Evolutionary conservation across 345 rosid species (phyloP).

Genomic region (Boechera retrofracta): DNA sequence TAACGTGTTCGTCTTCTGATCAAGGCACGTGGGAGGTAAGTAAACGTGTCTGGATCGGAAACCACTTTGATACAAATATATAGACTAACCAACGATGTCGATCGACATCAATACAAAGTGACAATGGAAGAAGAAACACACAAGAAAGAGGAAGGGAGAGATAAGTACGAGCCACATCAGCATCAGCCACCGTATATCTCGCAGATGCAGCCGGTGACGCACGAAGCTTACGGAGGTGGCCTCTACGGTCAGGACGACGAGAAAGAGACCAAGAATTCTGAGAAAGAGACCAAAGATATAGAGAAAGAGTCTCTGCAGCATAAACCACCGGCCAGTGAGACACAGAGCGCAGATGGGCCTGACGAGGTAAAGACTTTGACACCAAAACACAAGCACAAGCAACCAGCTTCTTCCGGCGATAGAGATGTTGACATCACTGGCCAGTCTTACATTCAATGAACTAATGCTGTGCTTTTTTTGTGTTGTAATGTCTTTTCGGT

Average conservation of each 20-base stretch:
- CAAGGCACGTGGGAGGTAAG: background rate
- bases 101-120: background rate
- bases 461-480: background rate
- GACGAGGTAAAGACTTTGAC: slow-evolving; percentile 30
- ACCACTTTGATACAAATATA: background rate
- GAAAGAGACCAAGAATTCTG: background rate
- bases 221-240: slow-evolving; percentile 71
- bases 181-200: slow-evolving; percentile 55
- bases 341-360: slow-evolving; percentile 68
- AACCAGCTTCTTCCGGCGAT: slow-evolving; percentile 66
- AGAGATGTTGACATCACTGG: slow-evolving; percentile 71
- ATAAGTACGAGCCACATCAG: slow-evolving; percentile 25
- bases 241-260: slow-evolving; percentile 58
- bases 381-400: slow-evolving; percentile 55
- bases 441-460: slow-evolving; percentile 68
- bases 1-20: background rate
- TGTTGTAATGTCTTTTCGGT: background rate
- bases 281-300: slow-evolving; percentile 3
- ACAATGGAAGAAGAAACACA: slow-evolving; percentile 47
- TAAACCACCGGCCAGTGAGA: slow-evolving; percentile 62
- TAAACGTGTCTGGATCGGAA: background rate
- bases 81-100: background rate
- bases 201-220: slow-evolving; percentile 59
- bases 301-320: slow-evolving; percentile 19
- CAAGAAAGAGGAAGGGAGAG: slow-evolving; percentile 36